phyloP scores from a whole-genome alignment of 768 basidiomycete genomes.

The Rhodotorula paludigena region DNA sequence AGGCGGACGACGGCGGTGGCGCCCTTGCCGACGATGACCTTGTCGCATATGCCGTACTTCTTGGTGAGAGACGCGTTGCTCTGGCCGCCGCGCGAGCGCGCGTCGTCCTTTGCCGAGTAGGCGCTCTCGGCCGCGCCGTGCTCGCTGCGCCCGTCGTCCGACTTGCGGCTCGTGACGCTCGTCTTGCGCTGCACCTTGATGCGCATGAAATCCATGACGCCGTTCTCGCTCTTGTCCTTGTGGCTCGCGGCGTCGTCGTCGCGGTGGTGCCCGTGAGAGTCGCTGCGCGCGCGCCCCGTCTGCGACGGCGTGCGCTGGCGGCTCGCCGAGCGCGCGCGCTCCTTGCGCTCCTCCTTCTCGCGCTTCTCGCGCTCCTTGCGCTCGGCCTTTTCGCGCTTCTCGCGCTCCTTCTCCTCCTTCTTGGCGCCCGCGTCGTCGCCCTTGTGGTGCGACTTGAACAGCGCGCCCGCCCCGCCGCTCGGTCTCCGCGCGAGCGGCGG shows the following conservation, averaged over 20 bases:
- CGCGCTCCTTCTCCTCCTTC: constrained; percentile 21
- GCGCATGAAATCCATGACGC: constrained; percentile 37
- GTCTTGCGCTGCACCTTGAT: constrained; percentile 37
- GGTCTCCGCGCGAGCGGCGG: neutral
- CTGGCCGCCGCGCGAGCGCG: constrained; percentile 51
- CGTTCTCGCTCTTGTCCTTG: constrained; percentile 13
- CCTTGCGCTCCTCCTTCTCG: constrained; percentile 20
- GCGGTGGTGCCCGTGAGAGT: neutral
- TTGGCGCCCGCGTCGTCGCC: constrained; percentile 23
- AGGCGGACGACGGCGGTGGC: constrained; percentile 95
- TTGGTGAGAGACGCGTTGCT: constrained; percentile 61
- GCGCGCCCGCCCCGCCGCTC: neutral
- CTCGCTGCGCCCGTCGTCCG: constrained; percentile 34
- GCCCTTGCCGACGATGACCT: constrained; percentile 93
- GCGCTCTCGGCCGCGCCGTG: constrained; percentile 6
- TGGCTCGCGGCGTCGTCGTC: neutral
- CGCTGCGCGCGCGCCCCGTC: constrained; percentile 12
- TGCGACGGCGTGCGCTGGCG: constrained; percentile 9
- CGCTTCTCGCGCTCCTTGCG: constrained; percentile 17
- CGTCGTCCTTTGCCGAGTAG: constrained; percentile 51
- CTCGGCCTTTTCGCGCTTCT: constrained; percentile 25
- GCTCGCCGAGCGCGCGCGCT: constrained; percentile 1
- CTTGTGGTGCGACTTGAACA: constrained; percentile 9
- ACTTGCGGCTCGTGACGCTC: constrained; percentile 23
- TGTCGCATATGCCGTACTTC: constrained; percentile 97